phyloP scores from a whole-genome alignment of 106 monocot genomes.

The Narthecium ossifragum region DNA sequence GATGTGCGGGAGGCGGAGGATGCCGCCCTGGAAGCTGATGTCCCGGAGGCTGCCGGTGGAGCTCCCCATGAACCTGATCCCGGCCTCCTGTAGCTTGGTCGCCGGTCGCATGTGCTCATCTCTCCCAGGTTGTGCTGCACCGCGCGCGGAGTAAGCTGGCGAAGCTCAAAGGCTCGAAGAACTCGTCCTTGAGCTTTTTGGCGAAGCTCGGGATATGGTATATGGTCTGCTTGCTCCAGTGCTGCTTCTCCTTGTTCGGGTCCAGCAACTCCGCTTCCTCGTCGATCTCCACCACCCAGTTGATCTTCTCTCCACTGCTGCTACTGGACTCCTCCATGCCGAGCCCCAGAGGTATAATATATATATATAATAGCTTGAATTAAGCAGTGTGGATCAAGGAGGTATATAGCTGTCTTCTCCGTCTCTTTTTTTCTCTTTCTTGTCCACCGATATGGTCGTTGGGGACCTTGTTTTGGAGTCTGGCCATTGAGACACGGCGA shows the following conservation, averaged over 20 bases:
- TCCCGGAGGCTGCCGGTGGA: constrained; percentile 45
- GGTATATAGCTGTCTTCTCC: too few species aligned
- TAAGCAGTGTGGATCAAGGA: too few species aligned
- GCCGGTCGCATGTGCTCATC: constrained; percentile 62
- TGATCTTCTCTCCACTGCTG: too few species aligned
- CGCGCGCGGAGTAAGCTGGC: neutral
- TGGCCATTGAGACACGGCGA: too few species aligned
- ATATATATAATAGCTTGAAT: too few species aligned
- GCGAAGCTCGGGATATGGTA: constrained; percentile 16
- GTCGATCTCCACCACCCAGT: constrained; percentile 12
- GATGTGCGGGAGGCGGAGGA: constrained; percentile 39
- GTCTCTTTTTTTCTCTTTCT: too few species aligned
- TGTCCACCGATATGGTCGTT: too few species aligned
- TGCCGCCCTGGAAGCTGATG: constrained; percentile 56
- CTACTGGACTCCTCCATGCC: too few species aligned
- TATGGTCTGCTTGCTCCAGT: constrained; percentile 10
- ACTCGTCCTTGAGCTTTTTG: constrained; percentile 14
- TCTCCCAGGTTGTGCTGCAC: constrained; percentile 27
- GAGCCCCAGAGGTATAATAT: too few species aligned
- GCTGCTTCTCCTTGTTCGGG: neutral
- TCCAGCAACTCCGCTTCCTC: neutral
- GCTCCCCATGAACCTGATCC: constrained; percentile 51
- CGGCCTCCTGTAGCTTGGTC: constrained; percentile 64
- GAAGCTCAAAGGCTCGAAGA: constrained; percentile 15
- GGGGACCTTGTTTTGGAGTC: too few species aligned